Evolutionary conservation across 768 basidiomycete species (phyloP).

Genomic region (Termitomyces eurrhizus): DNA sequence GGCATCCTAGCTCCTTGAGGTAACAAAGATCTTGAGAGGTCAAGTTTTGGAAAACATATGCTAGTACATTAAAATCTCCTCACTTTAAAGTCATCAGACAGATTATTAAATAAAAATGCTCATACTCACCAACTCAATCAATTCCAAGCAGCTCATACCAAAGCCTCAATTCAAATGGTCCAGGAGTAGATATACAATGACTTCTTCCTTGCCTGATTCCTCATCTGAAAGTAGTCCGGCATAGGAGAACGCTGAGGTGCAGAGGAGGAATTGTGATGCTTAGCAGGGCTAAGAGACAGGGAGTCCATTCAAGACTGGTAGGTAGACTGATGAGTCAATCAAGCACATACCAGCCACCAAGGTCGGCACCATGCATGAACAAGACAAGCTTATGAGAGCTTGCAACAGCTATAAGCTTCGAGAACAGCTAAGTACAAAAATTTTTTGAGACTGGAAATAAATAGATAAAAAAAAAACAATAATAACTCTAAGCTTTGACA

Average conservation of each 20-base stretch:
- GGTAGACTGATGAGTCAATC: too few species aligned
- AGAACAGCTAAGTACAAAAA: too few species aligned
- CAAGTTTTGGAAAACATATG: conserved; percentile 76
- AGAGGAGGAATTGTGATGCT: conserved; percentile 26
- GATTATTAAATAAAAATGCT: not conserved
- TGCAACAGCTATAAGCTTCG: too few species aligned
- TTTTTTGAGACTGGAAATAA: too few species aligned
- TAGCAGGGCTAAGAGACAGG: too few species aligned
- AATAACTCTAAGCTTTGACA: too few species aligned
- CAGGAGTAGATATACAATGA: conserved; percentile 53
- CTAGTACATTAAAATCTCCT: conserved; percentile 73
- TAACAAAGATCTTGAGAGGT: conserved; percentile 68
- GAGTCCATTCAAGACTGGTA: too few species aligned
- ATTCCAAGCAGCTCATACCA: conserved; percentile 89
- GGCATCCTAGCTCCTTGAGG: conserved; percentile 92
- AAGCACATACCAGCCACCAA: too few species aligned
- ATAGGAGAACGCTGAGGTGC: conserved; percentile 46
- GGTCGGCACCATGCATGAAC: too few species aligned
- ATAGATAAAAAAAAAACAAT: too few species aligned
- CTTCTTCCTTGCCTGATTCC: conserved; percentile 62
- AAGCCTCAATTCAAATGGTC: conserved; percentile 64
- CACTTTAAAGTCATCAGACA: conserved; percentile 41
- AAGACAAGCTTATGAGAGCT: too few species aligned
- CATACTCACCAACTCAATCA: conserved; percentile 80
- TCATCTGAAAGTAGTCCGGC: conserved; percentile 39